A percentile compares a stretch with the other conserved stretches of the same genome.
Conservation (phyloP, 2,329 filamentous ascomycete species). For the Botryotinia convoluta region DNA sequence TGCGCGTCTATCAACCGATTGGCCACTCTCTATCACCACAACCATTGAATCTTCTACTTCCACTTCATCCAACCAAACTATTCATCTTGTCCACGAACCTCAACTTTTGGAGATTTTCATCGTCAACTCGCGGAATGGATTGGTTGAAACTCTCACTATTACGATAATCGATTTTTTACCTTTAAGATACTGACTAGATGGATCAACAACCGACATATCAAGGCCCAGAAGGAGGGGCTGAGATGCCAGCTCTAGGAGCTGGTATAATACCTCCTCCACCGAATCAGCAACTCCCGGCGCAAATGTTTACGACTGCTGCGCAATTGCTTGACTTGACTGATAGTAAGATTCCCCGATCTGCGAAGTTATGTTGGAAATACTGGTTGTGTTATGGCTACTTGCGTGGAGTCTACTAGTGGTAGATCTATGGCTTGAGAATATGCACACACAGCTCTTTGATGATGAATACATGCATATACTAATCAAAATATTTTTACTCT, state of each 20-base stretch:
- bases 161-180: constrained; percentile 25
- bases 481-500: not conserved
- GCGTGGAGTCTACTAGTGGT: not conserved
- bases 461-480: constrained; percentile 8
- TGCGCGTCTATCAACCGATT: constrained; percentile 11
- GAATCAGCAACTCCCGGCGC: constrained; percentile 71
- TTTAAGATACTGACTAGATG: constrained; percentile 43
- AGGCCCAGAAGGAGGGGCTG: constrained; percentile 34
- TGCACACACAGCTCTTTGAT: not conserved
- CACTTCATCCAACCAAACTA: constrained; percentile 7
- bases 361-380: not conserved
- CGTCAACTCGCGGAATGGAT: constrained; percentile 30
- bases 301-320: constrained; percentile 98
- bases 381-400: constrained; percentile 2
- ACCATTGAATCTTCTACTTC: not conserved
- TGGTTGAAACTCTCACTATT: constrained; percentile 23
- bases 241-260: constrained; percentile 25
- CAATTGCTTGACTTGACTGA: constrained; percentile 95
- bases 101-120: not conserved
- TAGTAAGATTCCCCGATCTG: constrained; percentile 60
- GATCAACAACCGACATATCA: constrained; percentile 51
- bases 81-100: constrained; percentile 14
- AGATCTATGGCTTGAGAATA: not conserved
- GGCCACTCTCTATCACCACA: constrained; percentile 4
- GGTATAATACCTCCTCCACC: constrained; percentile 29